Percentiles rank a stretch among this genome's conserved stretches.
phyloP scores from a whole-genome alignment of 495 filamentous ascomycete genomes.

The Podospora pseudoanserina region DNA sequence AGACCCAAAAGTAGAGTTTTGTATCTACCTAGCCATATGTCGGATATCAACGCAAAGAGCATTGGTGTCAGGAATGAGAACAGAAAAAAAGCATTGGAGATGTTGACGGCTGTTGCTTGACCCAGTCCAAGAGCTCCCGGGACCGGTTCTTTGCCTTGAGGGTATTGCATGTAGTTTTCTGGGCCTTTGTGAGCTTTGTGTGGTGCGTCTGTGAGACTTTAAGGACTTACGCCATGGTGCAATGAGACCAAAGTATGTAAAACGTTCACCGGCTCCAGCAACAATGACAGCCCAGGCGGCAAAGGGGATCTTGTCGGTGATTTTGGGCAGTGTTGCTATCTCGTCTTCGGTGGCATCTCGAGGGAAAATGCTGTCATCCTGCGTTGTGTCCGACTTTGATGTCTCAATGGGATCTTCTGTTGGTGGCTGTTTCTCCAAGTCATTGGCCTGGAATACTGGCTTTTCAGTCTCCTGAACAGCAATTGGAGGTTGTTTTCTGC shows the following conservation, averaged over 20 bases:
- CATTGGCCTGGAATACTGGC: background rate
- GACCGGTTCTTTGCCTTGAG: slow-evolving; percentile 14
- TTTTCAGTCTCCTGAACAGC: background rate
- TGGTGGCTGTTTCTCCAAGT: background rate
- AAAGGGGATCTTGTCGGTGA: slow-evolving; percentile 22
- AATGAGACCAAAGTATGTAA: slow-evolving; percentile 25
- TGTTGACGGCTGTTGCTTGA: slow-evolving; percentile 40
- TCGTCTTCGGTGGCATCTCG: slow-evolving; percentile 25
- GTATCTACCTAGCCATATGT: slow-evolving; percentile 32
- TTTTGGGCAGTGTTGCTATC: slow-evolving; percentile 15
- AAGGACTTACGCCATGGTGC: slow-evolving; percentile 22
- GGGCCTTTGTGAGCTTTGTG: slow-evolving; percentile 2
- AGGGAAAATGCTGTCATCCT: background rate
- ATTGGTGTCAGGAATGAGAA: slow-evolving; percentile 38
- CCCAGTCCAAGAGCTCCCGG: slow-evolving; percentile 43
- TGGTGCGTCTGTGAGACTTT: background rate
- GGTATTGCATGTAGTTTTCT: slow-evolving; percentile 31
- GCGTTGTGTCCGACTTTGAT: background rate
- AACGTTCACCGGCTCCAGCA: slow-evolving; percentile 23
- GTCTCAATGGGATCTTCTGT: background rate
- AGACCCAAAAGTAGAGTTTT: slow-evolving; percentile 26
- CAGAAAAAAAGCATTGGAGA: slow-evolving; percentile 53
- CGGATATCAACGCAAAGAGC: slow-evolving; percentile 31
- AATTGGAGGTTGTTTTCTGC: background rate
- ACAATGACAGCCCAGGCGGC: slow-evolving; percentile 24